Evolutionary conservation across 345 rosid genomes (phyloP).

Genomic region (Lenwebbia sp.): DNA sequence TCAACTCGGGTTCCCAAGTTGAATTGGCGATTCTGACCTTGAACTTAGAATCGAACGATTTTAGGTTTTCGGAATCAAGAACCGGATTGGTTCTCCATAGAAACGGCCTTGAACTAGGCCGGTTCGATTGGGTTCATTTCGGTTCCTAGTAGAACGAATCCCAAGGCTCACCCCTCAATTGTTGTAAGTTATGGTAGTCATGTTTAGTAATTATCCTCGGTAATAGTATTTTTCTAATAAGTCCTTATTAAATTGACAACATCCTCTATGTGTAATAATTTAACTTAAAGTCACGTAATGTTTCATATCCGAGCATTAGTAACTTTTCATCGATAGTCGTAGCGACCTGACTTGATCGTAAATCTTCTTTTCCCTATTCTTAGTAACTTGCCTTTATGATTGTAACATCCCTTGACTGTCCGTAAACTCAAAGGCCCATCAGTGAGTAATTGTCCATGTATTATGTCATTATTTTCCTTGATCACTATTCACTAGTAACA

Average conservation of each 20-base stretch:
- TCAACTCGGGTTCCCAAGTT: not conserved
- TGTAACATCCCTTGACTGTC: not conserved
- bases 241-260: not conserved
- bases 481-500: not conserved
- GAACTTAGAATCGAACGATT: not conserved
- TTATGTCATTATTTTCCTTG: not conserved
- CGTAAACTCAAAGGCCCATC: not conserved
- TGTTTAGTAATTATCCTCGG: not conserved
- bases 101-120: no score
- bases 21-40: fast-evolving
- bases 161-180: not conserved
- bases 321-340: not conserved
- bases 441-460: not conserved
- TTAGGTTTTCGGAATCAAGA: not conserved
- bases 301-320: not conserved
- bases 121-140: no score
- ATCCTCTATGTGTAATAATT: not conserved
- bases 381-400: not conserved
- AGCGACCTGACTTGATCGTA: not conserved
- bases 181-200: not conserved
- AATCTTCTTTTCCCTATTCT: not conserved
- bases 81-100: no score
- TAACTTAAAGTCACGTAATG: not conserved
- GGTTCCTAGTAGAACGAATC: no score
- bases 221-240: not conserved